These are phyloP conservation scores for Telopea speciosissima DNA, from an alignment of 177 flowering plant species.

Conservation along the genomic window DNA sequence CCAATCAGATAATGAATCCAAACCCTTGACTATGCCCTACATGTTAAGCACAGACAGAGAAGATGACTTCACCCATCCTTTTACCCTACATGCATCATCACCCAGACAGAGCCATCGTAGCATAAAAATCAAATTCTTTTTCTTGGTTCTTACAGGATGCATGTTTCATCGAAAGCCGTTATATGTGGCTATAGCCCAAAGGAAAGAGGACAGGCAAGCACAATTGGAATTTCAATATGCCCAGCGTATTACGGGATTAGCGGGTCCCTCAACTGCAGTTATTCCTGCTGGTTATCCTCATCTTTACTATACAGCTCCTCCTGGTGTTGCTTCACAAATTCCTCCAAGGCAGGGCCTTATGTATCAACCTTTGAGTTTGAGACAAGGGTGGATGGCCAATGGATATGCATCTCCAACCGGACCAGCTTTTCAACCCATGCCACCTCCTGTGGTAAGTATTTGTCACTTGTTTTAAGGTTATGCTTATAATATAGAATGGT, in stretches of 20 bases:
- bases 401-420: conserved; percentile 42
- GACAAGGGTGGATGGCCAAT: conserved; percentile 72
- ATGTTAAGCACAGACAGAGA: not conserved
- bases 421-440: conserved; percentile 46
- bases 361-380: conserved; percentile 58
- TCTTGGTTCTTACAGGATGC: conserved; percentile 34
- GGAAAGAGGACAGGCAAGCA: conserved; percentile 78
- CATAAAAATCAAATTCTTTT: not conserved
- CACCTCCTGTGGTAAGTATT: conserved; percentile 31
- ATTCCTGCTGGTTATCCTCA: conserved; percentile 65
- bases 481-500: not conserved
- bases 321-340: conserved; percentile 48
- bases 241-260: conserved; percentile 44
- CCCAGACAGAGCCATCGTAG: not conserved
- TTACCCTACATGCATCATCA: not conserved
- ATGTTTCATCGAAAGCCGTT: conserved; percentile 75
- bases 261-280: conserved; percentile 50
- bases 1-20: not conserved
- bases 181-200: conserved; percentile 83
- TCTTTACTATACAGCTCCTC: conserved; percentile 46
- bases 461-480: not conserved
- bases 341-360: conserved; percentile 52
- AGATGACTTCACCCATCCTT: not conserved
- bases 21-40: not conserved
- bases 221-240: conserved; percentile 57